Conservation (phyloP, 257 asterid species). For the Nemophila menziesii region DNA sequence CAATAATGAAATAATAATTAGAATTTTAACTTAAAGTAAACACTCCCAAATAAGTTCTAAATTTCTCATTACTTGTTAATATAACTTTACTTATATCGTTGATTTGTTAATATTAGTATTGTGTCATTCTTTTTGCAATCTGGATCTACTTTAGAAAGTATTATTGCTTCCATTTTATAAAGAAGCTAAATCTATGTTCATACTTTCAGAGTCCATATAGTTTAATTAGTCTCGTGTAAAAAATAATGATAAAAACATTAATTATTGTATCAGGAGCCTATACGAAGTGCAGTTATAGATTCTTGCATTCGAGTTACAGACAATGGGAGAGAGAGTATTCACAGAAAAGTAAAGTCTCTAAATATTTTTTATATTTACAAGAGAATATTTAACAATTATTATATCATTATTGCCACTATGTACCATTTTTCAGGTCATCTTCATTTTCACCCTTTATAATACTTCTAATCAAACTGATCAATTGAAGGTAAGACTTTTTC, state of each 20-base stretch:
- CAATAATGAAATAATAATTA: too few relatives aligned
- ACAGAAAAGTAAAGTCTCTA: conserved; percentile 49
- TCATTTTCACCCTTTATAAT: conserved; percentile 74
- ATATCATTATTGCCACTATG: conserved; percentile 2
- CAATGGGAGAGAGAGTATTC: conserved; percentile 95
- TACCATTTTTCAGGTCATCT: conserved; percentile 51
- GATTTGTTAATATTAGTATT: background rate
- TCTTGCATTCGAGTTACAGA: conserved; percentile 93
- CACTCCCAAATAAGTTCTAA: too few relatives aligned
- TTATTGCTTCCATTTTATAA: too few relatives aligned
- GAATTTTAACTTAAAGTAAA: too few relatives aligned
- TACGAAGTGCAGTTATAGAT: conserved; percentile 86
- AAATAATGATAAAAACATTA: conserved; percentile 3
- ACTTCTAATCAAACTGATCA: conserved; percentile 81
- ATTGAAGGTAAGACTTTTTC: conserved; percentile 67
- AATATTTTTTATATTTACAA: background rate
- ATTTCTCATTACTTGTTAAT: background rate
- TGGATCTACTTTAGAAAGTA: background rate
- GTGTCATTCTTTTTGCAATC: background rate
- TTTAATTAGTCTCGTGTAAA: too few relatives aligned
- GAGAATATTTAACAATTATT: background rate
- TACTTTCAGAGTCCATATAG: too few relatives aligned
- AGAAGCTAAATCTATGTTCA: too few relatives aligned
- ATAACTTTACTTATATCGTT: background rate
- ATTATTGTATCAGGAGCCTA: conserved; percentile 55